Conservation (phyloP, 2,329 filamentous ascomycete genomes). For the Cordyceps pruinosa region DNA sequence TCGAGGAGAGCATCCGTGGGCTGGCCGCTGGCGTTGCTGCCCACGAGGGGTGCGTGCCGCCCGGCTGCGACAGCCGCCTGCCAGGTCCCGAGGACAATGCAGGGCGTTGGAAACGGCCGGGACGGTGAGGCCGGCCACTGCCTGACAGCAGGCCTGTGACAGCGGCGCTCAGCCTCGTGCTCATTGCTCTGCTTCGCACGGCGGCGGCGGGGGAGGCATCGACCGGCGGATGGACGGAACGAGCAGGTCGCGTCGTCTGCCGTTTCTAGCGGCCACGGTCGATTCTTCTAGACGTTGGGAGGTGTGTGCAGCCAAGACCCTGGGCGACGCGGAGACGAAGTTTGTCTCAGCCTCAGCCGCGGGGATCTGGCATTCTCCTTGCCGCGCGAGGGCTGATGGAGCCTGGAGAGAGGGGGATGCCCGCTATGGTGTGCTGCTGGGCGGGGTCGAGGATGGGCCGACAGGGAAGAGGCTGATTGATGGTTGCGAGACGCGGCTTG, state of each 20-base stretch:
- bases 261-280: not conserved
- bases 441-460: not conserved
- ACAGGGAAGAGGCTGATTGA: not conserved
- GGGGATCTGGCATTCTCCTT: not conserved
- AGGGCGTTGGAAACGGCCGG: not conserved
- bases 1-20: not conserved
- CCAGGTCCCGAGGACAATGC: not conserved
- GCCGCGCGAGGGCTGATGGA: not conserved
- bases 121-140: not conserved
- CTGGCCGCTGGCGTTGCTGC: not conserved
- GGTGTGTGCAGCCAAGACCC: not conserved
- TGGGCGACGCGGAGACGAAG: not conserved
- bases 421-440: not conserved
- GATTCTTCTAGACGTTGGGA: not conserved
- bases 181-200: not conserved
- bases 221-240: not conserved
- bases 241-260: not conserved
- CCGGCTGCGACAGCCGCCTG: not conserved
- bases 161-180: not conserved
- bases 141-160: not conserved
- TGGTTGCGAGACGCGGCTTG: not conserved
- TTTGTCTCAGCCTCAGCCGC: conserved; percentile 4
- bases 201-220: not conserved
- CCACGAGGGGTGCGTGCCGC: not conserved
- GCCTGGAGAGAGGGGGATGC: too few species aligned